phyloP scores from a whole-genome alignment of 306 rosid species.

The Quercus aquifolioides region DNA sequence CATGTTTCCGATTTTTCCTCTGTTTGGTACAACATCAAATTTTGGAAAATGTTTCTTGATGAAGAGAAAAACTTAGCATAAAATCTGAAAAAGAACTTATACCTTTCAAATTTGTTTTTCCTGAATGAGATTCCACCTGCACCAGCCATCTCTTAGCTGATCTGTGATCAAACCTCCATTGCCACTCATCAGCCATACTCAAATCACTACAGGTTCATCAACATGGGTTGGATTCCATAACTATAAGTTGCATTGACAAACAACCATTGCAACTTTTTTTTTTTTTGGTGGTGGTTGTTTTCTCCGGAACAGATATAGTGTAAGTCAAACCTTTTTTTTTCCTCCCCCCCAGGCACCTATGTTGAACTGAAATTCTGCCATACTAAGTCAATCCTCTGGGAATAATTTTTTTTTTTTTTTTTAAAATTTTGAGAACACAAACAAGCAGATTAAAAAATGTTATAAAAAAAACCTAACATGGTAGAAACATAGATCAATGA shows the following conservation, averaged over 20 bases:
- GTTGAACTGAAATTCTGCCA: conserved; percentile 1
- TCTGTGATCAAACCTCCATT: neutral
- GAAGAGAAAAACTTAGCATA: neutral
- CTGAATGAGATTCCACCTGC: neutral
- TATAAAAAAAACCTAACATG: neutral
- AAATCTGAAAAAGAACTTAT: neutral
- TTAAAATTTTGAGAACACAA: no score
- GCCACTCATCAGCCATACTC: neutral
- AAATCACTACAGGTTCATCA: neutral
- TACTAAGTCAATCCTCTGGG: neutral
- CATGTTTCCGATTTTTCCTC: neutral
- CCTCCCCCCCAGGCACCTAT: neutral
- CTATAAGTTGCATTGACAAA: neutral
- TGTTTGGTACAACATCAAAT: neutral
- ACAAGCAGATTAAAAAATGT: neutral
- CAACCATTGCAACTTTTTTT: neutral
- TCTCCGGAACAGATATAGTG: neutral
- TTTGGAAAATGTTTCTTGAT: neutral
- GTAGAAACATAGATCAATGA: neutral
- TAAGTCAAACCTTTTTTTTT: neutral
- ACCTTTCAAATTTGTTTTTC: neutral
- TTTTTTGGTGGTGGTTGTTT: neutral
- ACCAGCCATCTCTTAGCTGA: neutral
- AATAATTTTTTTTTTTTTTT: no score
- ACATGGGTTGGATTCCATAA: neutral